Base-by-base conservation (phyloP, 495 filamentous ascomycete species). In the Aspergillus homomorphus region DNA sequence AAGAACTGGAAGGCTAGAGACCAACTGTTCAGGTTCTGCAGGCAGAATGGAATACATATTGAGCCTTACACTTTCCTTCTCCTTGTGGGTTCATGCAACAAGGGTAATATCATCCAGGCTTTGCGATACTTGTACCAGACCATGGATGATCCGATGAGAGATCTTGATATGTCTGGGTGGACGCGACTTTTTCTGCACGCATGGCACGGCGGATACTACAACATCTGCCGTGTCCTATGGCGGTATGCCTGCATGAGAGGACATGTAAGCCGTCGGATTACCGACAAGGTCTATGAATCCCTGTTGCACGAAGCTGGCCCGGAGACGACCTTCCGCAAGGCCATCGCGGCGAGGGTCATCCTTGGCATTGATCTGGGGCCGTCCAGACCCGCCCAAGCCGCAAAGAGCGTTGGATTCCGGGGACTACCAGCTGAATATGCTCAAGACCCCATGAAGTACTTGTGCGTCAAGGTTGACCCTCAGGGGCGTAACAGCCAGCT, bases 141-240 rank as follows among this genome's bases (percentile, higher is more conserved):
- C 33, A 45, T 69, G 16, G 60, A 64, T 4, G 23, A 51, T 14
- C 53, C 62, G 6, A 42, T 23, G 1, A 63, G 59, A 45, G 56
- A 45, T 15, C 30, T 72, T 18, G 33, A 58, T 5, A 20, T 44
- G 4, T 26, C 53, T 0, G 54, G 59, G 0, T 71, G 63, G 53
- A 70, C 74, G 41, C 62, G 48, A 28, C 61, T 82, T 23, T 80
- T 82, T 26, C 51, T 73, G 18, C 66, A 66, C 22, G 77, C 78
- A 5, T 80, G 68, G 65, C 69, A 66, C 16, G 59, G 56, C 45
- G 66, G 60, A 15, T 54, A 65, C 45, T 72, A 72, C 58, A 83
- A 82, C 53, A 64, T 74, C 14, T 76, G 73, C 52, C 72, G 76
- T 1, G 76, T 81, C 3, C 45, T 82, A 14, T 83, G 80, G 80